These are phyloP conservation scores for Hydnomerulius pinastri DNA, from an alignment of 768 basidiomycete species.

Conservation along the genomic window DNA sequence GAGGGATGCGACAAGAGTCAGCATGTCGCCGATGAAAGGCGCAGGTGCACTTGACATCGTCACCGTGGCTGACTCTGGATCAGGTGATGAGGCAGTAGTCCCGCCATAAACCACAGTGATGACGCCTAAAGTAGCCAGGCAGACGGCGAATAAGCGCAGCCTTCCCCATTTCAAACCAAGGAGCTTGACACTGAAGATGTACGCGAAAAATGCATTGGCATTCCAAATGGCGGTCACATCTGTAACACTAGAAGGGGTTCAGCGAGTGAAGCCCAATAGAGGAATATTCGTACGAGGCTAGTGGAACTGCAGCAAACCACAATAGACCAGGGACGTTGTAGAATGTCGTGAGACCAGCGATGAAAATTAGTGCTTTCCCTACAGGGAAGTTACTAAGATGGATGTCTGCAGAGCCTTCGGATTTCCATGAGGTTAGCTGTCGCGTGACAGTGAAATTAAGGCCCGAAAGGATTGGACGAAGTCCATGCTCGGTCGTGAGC, in stretches of 20 bases:
- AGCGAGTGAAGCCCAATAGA: conserved; percentile 2
- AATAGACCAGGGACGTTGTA: conserved; percentile 66
- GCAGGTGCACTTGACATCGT: conserved; percentile 34
- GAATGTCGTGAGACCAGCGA: conserved; percentile 36
- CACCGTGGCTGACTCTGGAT: conserved; percentile 14
- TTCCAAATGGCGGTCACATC: conserved; percentile 92
- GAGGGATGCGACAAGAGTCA: conserved; percentile 73
- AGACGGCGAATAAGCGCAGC: conserved; percentile 67
- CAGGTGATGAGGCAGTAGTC: conserved; percentile 32
- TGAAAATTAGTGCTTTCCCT: conserved; percentile 36
- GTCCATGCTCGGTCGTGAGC: conserved; percentile 47
- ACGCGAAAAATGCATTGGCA: conserved; percentile 89
- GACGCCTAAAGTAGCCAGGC: conserved; percentile 80
- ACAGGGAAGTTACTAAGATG: conserved; percentile 31
- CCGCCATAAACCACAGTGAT: conserved; percentile 84
- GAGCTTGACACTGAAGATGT: conserved; percentile 77
- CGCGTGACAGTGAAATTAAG: conserved; percentile 51
- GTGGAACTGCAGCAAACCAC: conserved; percentile 73
- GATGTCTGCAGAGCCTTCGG: conserved; percentile 7
- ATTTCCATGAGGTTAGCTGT: conserved; percentile 19
- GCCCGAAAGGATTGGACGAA: conserved; percentile 49
- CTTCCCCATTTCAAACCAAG: conserved; percentile 64
- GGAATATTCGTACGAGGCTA: conserved; percentile 61
- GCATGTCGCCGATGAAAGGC: conserved; percentile 69
- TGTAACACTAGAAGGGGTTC: conserved; percentile 53